A percentile compares a stretch with the other conserved stretches of the same genome.
phyloP scores from a whole-genome alignment of 192 early-diverging fungal species.

The Coemansia sp. region DNA sequence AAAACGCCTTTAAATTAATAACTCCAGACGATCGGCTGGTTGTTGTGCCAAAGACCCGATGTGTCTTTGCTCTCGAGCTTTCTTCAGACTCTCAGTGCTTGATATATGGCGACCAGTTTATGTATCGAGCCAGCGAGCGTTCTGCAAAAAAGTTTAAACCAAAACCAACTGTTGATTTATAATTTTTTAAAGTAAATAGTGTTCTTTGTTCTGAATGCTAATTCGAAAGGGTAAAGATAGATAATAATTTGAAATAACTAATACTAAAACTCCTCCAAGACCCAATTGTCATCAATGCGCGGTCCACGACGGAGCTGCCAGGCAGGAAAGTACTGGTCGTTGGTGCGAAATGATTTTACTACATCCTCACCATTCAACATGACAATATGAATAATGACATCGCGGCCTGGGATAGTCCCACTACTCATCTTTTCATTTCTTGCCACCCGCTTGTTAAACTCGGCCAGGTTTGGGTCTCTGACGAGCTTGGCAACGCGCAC shows the following conservation, averaged over 20 bases:
- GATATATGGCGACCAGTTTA: constrained; percentile 79
- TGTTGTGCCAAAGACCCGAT: constrained; percentile 73
- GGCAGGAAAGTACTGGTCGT: constrained; percentile 37
- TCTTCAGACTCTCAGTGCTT: constrained; percentile 51
- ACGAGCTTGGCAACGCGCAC: constrained; percentile 7
- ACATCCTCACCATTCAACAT: constrained; percentile 18
- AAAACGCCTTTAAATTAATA: constrained; percentile 80
- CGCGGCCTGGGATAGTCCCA: constrained; percentile 29
- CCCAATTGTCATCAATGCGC: constrained; percentile 24
- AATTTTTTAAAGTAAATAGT: not conserved
- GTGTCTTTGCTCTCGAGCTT: constrained; percentile 55
- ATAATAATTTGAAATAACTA: constrained; percentile 3
- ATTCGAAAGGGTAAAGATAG: not conserved
- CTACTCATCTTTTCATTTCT: constrained; percentile 1
- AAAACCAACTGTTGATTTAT: constrained; percentile 37
- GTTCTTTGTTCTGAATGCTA: too few species aligned
- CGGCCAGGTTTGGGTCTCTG: constrained; percentile 1
- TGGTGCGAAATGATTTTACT: constrained; percentile 23
- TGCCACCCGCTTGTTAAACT: constrained; percentile 22
- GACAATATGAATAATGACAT: constrained; percentile 21
- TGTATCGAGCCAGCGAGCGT: constrained; percentile 68
- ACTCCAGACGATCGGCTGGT: constrained; percentile 62
- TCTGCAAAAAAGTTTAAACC: constrained; percentile 60
- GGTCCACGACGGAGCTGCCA: constrained; percentile 34
- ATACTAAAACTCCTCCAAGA: constrained; percentile 20